Conservation (phyloP, 2,329 filamentous ascomycete genomes). For the Beauveria sp. region DNA sequence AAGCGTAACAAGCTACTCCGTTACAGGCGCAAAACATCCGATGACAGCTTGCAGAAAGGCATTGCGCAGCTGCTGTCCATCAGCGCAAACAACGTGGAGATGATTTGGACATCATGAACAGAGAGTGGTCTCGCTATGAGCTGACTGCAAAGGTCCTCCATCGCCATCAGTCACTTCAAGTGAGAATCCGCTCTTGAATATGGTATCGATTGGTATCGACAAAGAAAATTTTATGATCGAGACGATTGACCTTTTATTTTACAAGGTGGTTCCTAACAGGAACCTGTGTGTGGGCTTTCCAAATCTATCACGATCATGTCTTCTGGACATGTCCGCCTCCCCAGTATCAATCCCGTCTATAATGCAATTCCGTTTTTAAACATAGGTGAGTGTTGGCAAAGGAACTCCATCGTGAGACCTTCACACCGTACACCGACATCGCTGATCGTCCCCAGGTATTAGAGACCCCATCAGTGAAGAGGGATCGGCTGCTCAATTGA, state of each 20-base stretch:
- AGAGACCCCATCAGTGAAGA: conserved; percentile 12
- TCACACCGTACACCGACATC: conserved; percentile 9
- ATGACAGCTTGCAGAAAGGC: no score
- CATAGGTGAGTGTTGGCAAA: conserved; percentile 8
- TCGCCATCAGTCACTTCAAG: neutral
- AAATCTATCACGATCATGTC: conserved; percentile 29
- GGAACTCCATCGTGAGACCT: conserved; percentile 6
- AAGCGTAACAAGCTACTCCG: neutral
- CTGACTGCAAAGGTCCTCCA: neutral
- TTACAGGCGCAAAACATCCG: neutral
- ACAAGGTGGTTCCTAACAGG: conserved; percentile 30
- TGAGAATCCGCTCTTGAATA: neutral
- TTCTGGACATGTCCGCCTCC: conserved; percentile 22
- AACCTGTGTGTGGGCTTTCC: conserved; percentile 24
- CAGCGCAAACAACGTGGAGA: neutral
- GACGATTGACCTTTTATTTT: conserved; percentile 37
- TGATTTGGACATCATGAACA: neutral
- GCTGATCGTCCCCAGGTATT: conserved; percentile 13
- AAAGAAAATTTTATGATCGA: conserved; percentile 26
- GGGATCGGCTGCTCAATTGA: conserved; percentile 11
- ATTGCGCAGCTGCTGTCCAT: neutral
- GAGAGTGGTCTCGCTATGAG: neutral
- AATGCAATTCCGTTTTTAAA: conserved; percentile 13
- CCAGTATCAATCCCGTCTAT: conserved; percentile 13
- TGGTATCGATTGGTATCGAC: conserved; percentile 13